phyloP scores from a whole-genome alignment of 2,329 filamentous ascomycete genomes.

The Metarhizium album region DNA sequence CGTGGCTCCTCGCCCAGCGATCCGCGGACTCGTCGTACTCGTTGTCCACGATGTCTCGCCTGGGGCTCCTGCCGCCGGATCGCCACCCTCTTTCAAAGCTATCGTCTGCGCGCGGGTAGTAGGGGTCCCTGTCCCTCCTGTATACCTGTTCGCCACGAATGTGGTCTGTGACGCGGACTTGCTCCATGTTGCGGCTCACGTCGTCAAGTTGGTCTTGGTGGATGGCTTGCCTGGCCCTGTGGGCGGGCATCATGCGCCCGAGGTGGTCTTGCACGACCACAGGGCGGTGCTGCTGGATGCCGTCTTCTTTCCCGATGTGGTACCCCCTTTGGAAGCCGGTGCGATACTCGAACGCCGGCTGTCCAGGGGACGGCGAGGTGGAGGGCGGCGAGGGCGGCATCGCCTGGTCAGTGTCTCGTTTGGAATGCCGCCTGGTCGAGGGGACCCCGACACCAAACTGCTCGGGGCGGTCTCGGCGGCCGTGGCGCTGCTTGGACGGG shows the following conservation, averaged over 20 bases:
- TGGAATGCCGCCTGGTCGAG: background rate
- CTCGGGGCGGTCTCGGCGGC: background rate
- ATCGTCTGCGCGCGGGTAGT: background rate
- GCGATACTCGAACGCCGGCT: background rate
- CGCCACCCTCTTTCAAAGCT: background rate
- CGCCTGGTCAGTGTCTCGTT: background rate
- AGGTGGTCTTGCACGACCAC: background rate
- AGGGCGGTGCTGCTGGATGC: background rate
- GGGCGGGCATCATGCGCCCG: background rate
- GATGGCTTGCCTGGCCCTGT: background rate
- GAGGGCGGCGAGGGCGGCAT: background rate
- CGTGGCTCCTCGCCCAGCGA: background rate
- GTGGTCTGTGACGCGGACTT: background rate
- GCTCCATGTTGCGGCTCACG: background rate
- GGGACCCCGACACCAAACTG: background rate
- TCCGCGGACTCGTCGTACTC: background rate
- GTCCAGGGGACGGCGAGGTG: background rate
- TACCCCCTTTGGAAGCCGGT: background rate
- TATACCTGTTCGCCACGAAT: background rate
- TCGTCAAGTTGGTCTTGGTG: background rate
- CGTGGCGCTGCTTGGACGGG: constrained; percentile 7
- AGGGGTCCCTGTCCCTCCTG: background rate
- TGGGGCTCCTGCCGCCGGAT: background rate
- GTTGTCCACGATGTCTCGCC: background rate
- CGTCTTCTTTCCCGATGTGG: background rate